phyloP scores from a whole-genome alignment of 495 filamentous ascomycete species.

The Penicillium atrosanguineum region DNA sequence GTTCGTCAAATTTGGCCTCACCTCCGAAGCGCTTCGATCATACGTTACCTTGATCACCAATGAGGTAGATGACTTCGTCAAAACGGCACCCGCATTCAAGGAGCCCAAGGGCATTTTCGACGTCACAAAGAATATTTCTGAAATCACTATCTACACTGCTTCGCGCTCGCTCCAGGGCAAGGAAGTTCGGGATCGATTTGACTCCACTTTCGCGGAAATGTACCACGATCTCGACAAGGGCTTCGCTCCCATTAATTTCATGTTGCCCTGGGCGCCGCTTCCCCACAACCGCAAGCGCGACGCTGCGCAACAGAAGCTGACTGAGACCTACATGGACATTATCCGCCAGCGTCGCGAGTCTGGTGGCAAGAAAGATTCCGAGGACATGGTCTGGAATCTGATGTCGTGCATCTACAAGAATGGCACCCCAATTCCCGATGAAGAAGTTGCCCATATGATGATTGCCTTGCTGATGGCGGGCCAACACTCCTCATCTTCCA shows the following conservation, averaged over 20 bases:
- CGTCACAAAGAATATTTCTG: constrained; percentile 53
- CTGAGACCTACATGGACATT: constrained; percentile 58
- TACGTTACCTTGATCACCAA: constrained; percentile 57
- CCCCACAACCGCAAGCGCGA: constrained; percentile 63
- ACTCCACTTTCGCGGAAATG: constrained; percentile 60
- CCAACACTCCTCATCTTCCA: constrained; percentile 62
- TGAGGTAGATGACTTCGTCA: constrained; percentile 53
- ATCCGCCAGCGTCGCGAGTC: constrained; percentile 50
- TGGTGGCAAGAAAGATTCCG: constrained; percentile 49
- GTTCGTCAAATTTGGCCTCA: constrained; percentile 67
- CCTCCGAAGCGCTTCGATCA: constrained; percentile 58
- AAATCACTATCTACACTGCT: constrained; percentile 66
- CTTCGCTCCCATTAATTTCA: constrained; percentile 65
- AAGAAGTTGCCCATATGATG: constrained; percentile 67
- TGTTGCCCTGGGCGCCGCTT: constrained; percentile 60
- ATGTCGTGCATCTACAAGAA: constrained; percentile 64
- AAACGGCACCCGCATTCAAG: constrained; percentile 45
- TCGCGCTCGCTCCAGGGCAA: constrained; percentile 63
- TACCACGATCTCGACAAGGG: constrained; percentile 67
- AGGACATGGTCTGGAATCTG: constrained; percentile 69
- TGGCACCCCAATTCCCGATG: constrained; percentile 57
- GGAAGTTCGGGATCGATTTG: constrained; percentile 60
- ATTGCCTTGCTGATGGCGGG: constrained; percentile 66
- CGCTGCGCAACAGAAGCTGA: constrained; percentile 54
- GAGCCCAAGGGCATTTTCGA: constrained; percentile 48